These are phyloP conservation scores for Umbilicaria muhlenbergii DNA, from an alignment of 495 filamentous ascomycete genomes.

Conservation along the genomic window DNA sequence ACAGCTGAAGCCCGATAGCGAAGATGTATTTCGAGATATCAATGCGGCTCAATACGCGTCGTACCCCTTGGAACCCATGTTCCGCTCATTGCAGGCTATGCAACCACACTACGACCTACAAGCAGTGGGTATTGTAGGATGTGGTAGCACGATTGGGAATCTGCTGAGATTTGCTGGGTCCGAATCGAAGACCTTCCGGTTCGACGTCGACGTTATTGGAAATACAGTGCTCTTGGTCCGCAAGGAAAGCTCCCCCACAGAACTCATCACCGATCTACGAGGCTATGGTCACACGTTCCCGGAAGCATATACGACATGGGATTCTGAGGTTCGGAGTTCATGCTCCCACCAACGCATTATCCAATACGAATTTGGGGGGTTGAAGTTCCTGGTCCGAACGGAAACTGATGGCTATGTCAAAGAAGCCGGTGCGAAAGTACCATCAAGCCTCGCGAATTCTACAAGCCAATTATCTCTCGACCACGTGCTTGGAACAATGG, in stretches of 20 bases:
- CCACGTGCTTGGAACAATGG: conserved; percentile 4
- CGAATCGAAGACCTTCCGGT: conserved; percentile 34
- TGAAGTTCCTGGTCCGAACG: conserved; percentile 40
- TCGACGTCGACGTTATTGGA: conserved; percentile 41
- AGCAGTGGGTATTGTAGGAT: conserved; percentile 41
- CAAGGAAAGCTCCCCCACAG: conserved; percentile 36
- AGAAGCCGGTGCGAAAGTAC: background rate
- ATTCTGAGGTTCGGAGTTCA: conserved; percentile 28
- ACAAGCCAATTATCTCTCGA: background rate
- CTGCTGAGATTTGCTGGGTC: conserved; percentile 33
- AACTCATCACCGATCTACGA: conserved; percentile 31
- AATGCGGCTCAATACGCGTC: conserved; percentile 41
- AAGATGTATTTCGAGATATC: conserved; percentile 39
- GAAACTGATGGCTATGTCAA: conserved; percentile 44
- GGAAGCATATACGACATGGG: conserved; percentile 47
- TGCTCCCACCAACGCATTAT: conserved; percentile 48
- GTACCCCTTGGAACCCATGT: conserved; percentile 41
- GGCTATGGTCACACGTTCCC: conserved; percentile 54
- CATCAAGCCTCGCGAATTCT: background rate
- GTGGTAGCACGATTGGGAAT: conserved; percentile 42
- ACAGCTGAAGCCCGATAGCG: conserved; percentile 32
- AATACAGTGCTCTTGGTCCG: conserved; percentile 48
- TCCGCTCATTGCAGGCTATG: conserved; percentile 27
- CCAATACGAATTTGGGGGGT: conserved; percentile 37
- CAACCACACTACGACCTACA: conserved; percentile 21